A percentile compares a stretch with the other conserved stretches of the same genome.
Evolutionary conservation across 2,329 filamentous ascomycete species (phyloP).

Genomic region (Cladosporium sp.): DNA sequence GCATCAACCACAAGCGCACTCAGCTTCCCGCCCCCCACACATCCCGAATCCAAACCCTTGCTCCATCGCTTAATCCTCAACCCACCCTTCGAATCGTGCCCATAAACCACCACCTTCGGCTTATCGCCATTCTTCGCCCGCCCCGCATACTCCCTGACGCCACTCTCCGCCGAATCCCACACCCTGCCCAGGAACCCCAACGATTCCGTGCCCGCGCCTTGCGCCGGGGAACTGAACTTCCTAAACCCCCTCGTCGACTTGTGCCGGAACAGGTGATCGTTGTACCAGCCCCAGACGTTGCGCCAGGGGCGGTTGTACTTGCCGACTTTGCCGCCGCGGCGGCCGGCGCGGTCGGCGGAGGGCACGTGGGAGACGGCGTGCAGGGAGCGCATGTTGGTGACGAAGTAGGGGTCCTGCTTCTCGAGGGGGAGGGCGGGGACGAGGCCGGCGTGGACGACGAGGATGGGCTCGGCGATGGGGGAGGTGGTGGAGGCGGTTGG

Average conservation of each 20-base stretch:
- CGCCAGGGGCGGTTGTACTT: conserved; percentile 25
- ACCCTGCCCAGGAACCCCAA: neutral
- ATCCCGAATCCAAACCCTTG: conserved; percentile 80
- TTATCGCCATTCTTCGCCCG: conserved; percentile 38
- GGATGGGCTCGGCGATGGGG: conserved; percentile 55
- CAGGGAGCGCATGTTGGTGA: conserved; percentile 89
- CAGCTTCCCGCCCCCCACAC: conserved; percentile 67
- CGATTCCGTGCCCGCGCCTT: neutral
- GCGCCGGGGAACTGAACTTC: neutral
- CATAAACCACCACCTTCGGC: conserved; percentile 66
- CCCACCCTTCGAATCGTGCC: conserved; percentile 73
- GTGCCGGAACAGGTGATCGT: conserved; percentile 22
- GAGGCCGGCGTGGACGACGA: conserved; percentile 80
- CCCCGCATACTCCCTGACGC: conserved; percentile 1
- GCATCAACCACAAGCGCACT: conserved; percentile 70
- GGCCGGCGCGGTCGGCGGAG: conserved; percentile 32
- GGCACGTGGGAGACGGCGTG: conserved; percentile 56
- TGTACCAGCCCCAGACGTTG: conserved; percentile 30
- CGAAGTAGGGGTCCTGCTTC: conserved; percentile 67
- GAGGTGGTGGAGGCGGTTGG: conserved; percentile 34
- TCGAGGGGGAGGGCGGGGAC: conserved; percentile 67
- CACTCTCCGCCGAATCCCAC: neutral
- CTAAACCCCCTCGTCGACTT: conserved; percentile 8
- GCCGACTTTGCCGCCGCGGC: conserved; percentile 18
- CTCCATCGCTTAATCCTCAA: conserved; percentile 63